Percentiles rank a stretch among this genome's conserved stretches.
Conservation (phyloP, 176 grass and related monocot species). For the Avena atlantica region DNA sequence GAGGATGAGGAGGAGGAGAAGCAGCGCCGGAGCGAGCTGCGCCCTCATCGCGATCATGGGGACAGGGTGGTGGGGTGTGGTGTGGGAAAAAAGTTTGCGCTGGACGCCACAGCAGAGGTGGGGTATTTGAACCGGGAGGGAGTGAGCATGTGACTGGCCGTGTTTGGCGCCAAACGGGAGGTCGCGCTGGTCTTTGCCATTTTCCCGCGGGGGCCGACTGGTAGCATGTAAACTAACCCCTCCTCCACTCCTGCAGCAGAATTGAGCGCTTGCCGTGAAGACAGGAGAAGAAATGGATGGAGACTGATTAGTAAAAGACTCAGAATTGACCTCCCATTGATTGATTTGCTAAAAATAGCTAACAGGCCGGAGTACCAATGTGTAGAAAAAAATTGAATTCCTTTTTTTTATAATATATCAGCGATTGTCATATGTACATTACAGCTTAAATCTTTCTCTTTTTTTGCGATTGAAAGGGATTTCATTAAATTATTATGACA, state of each 20-base stretch:
- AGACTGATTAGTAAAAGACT: neutral
- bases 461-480: too few relatives aligned
- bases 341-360: neutral
- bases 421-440: too few relatives aligned
- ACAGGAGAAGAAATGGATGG: neutral
- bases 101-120: neutral
- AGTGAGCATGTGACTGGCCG: neutral
- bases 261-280: conserved; percentile 15
- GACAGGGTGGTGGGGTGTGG: neutral
- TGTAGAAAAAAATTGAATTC: too few relatives aligned
- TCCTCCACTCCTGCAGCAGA: neutral
- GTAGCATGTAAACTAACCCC: neutral
- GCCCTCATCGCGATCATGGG: neutral
- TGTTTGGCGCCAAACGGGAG: neutral
- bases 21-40: neutral
- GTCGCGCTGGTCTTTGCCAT: conserved; percentile 3
- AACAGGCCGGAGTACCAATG: too few relatives aligned
- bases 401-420: too few relatives aligned
- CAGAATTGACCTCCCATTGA: neutral
- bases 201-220: neutral
- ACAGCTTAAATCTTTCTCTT: too few relatives aligned
- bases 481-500: too few relatives aligned
- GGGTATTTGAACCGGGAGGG: conserved; percentile 1
- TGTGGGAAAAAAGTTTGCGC: neutral
- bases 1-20: conserved; percentile 10